Conservation (phyloP, 441 rosid genomes). For the Breynia disticha region DNA sequence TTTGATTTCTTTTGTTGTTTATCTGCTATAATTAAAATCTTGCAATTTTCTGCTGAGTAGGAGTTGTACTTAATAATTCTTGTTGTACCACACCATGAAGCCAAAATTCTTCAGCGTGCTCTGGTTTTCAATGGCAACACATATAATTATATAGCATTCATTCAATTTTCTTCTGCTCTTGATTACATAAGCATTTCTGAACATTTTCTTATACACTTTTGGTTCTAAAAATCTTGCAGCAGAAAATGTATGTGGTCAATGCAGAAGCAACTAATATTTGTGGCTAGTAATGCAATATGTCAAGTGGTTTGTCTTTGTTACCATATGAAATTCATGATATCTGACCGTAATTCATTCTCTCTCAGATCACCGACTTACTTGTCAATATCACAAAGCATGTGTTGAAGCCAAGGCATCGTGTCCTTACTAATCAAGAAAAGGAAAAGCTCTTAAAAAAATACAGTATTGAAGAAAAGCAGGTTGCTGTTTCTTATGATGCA, state of each 20-base stretch:
- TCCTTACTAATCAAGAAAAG: constrained; percentile 59
- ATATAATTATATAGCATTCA: no score
- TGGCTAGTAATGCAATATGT: not conserved
- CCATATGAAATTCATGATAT: no score
- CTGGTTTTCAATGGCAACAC: no score
- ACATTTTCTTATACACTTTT: not conserved
- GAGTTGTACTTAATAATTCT: not conserved
- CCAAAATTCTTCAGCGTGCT: no score
- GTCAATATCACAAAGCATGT: constrained; percentile 80
- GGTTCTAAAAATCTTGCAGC: not conserved
- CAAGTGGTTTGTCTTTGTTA: no score
- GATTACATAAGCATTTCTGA: no score
- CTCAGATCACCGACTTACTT: constrained; percentile 76
- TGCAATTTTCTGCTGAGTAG: not conserved
- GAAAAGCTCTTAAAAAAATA: constrained; percentile 45
- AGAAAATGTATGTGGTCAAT: no score
- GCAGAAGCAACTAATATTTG: not conserved
- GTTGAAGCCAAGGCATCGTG: constrained; percentile 59
- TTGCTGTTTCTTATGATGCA: constrained; percentile 15
- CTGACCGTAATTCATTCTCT: constrained; percentile 10
- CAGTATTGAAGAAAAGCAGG: constrained; percentile 80
- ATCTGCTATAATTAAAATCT: not conserved
- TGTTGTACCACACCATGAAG: no score
- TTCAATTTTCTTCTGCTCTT: no score
- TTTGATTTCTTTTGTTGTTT: not conserved